A percentile compares a stretch with the other conserved stretches of the same genome.
Conservation (phyloP, 78 protist genomes). For the Dictyostelium brefeldianum region DNA sequence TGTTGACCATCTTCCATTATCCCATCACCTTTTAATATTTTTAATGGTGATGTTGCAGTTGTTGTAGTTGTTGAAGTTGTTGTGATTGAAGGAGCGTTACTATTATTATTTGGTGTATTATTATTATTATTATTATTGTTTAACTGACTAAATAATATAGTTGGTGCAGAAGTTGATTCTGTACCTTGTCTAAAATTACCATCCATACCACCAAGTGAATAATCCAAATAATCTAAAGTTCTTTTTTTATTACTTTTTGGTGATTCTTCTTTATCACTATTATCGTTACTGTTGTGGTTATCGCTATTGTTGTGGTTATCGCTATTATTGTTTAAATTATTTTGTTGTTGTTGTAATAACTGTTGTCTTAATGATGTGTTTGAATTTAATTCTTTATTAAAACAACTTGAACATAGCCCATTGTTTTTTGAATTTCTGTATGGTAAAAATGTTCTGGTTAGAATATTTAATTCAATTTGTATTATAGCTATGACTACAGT, state of each 20-base stretch:
- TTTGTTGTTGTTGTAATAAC: conserved; percentile 15
- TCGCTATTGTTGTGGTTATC: not conserved
- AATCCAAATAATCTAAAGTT: conserved; percentile 14
- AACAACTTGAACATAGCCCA: conserved; percentile 74
- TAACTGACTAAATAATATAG: not conserved
- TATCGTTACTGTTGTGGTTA: not conserved
- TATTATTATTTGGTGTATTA: not conserved
- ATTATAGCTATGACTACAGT: not conserved
- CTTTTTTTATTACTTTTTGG: conserved; percentile 32
- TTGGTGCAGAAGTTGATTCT: conserved; percentile 1
- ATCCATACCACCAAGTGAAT: not conserved
- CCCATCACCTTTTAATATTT: not conserved
- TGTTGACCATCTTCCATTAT: not conserved
- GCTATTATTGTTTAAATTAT: conserved; percentile 5
- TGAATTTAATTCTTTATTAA: conserved; percentile 27
- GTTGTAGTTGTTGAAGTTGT: not conserved
- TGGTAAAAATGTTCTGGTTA: too few relatives aligned
- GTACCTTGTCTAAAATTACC: not conserved
- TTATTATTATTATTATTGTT: not conserved
- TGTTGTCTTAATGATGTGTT: conserved; percentile 14
- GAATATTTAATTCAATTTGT: too few relatives aligned
- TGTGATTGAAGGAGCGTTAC: not conserved
- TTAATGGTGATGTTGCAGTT: not conserved
- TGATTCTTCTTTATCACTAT: not conserved
- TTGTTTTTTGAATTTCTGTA: conserved; percentile 50